A percentile compares a stretch with the other conserved stretches of the same genome.
Conservation (phyloP, 2,329 filamentous ascomycete genomes). For the Aspergillus brasiliensis region DNA sequence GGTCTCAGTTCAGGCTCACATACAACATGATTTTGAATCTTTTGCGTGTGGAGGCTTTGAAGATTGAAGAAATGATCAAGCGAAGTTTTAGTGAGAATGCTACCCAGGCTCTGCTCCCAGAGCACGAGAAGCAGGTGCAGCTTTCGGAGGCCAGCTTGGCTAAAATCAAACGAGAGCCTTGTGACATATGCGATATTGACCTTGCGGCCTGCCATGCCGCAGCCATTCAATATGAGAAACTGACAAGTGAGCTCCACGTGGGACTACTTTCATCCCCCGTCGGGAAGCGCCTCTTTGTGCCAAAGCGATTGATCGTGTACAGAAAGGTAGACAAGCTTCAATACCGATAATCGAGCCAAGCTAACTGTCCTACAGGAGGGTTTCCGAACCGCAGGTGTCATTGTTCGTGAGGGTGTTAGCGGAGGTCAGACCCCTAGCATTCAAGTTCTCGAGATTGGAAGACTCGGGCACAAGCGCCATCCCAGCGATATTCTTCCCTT, state of each 20-base stretch:
- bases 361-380: constrained; percentile 61
- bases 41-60: constrained; percentile 89
- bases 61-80: constrained; percentile 99
- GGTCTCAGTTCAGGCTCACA: constrained; percentile 93
- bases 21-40: constrained; percentile 99
- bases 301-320: constrained; percentile 79
- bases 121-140: constrained; percentile 94
- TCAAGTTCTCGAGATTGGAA: constrained; percentile 76
- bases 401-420: constrained; percentile 74
- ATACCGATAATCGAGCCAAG: neutral
- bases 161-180: constrained; percentile 84
- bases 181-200: constrained; percentile 76
- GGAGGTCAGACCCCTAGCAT: constrained; percentile 68
- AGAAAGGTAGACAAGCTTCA: constrained; percentile 53
- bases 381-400: constrained; percentile 76
- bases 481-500: constrained; percentile 87
- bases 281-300: constrained; percentile 75
- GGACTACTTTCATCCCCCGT: constrained; percentile 77
- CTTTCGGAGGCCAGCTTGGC: constrained; percentile 87
- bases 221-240: constrained; percentile 73
- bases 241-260: constrained; percentile 80
- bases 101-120: constrained; percentile 88
- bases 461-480: constrained; percentile 68
- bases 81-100: constrained; percentile 98
- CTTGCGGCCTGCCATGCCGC: constrained; percentile 81